phyloP scores from a whole-genome alignment of 441 rosid genomes.

The Croton setiger region DNA sequence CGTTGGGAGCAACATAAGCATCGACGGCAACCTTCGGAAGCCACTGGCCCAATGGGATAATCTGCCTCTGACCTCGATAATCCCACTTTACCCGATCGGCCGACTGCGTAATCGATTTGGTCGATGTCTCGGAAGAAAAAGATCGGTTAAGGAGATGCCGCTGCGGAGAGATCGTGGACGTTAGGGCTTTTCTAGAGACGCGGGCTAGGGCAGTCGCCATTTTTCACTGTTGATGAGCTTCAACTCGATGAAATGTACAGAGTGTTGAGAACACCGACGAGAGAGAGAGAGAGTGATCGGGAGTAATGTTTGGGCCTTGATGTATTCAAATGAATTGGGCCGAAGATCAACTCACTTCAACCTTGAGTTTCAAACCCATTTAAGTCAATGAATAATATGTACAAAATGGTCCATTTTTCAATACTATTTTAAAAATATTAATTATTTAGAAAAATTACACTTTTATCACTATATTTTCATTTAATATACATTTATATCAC shows the following conservation, averaged over 20 bases:
- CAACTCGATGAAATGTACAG: background rate
- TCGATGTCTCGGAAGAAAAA: conserved; percentile 38
- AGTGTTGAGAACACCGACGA: background rate
- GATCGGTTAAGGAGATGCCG: conserved; percentile 22
- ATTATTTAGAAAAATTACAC: no score
- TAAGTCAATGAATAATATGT: background rate
- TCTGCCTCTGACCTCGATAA: conserved; percentile 94
- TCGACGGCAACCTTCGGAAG: conserved; percentile 93
- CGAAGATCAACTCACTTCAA: background rate
- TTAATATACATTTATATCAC: no score
- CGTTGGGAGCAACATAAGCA: conserved; percentile 93
- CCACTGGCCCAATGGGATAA: conserved; percentile 96
- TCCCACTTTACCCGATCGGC: conserved; percentile 93
- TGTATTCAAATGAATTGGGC: background rate
- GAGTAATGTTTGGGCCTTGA: background rate
- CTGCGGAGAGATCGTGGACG: conserved; percentile 17
- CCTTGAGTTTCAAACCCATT: background rate
- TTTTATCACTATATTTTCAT: no score
- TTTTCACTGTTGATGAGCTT: background rate
- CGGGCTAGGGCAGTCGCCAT: conserved; percentile 73
- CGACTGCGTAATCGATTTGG: conserved; percentile 60
- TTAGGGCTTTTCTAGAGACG: conserved; percentile 39
- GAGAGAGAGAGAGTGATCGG: background rate
- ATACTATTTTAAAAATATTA: no score
- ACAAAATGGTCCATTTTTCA: no score